phyloP scores from a whole-genome alignment of 1,284 basidiomycete genomes.

The Xanthoconium separans region DNA sequence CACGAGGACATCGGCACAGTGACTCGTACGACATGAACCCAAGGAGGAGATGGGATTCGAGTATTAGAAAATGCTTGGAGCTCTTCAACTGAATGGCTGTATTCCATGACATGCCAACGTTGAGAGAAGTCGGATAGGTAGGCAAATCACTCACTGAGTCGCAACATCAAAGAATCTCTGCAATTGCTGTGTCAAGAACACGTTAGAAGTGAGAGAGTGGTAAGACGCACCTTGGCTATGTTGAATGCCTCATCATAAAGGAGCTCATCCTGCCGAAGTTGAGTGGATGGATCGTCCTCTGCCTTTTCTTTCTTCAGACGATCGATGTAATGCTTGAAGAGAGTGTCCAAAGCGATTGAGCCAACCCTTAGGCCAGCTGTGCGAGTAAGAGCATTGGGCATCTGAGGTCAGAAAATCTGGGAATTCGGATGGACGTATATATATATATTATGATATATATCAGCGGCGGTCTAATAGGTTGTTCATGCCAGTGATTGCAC shows the following conservation, averaged over 20 bases:
- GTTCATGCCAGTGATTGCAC: background rate
- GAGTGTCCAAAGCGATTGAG: slow-evolving; percentile 73
- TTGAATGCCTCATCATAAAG: slow-evolving; percentile 83
- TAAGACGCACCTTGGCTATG: slow-evolving; percentile 65
- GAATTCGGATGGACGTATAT: background rate
- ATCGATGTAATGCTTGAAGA: slow-evolving; percentile 82
- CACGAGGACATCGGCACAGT: slow-evolving; percentile 76
- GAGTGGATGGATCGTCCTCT: slow-evolving; percentile 32
- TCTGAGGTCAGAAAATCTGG: slow-evolving; percentile 5
- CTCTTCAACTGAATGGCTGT: slow-evolving; percentile 79
- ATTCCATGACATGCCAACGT: background rate
- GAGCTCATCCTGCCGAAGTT: slow-evolving; percentile 71
- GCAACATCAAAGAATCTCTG: slow-evolving; percentile 64
- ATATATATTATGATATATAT: too few relatives aligned
- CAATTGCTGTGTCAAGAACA: background rate
- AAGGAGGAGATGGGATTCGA: slow-evolving; percentile 85
- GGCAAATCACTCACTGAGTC: slow-evolving; percentile 40
- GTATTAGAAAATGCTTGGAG: slow-evolving; percentile 85
- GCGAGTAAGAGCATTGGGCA: slow-evolving; percentile 54
- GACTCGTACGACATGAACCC: slow-evolving; percentile 78
- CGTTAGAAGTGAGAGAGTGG: background rate
- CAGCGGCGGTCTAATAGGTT: background rate
- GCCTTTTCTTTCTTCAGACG: slow-evolving; percentile 49
- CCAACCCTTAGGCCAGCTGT: slow-evolving; percentile 66
- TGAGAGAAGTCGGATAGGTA: background rate